Evolutionary conservation across 1,284 basidiomycete genomes (phyloP).

Genomic region (Phlebopus sp.): DNA sequence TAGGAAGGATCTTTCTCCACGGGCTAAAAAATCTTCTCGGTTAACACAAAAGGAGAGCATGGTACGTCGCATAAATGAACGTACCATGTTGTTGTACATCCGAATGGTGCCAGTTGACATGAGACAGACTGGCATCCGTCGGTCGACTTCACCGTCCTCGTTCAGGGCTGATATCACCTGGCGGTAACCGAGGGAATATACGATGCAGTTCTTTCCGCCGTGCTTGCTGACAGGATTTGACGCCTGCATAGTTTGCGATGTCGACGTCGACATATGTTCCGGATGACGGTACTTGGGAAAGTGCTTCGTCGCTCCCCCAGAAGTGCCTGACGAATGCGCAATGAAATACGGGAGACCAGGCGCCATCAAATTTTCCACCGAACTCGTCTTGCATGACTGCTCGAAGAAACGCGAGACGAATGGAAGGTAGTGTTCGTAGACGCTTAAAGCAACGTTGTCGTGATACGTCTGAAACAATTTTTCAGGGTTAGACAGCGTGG

Average conservation of each 20-base stretch:
- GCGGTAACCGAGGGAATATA: slow-evolving; percentile 19
- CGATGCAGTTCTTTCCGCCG: slow-evolving; percentile 19
- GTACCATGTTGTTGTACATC: slow-evolving; percentile 23
- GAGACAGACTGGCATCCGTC: slow-evolving; percentile 17
- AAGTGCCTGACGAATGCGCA: slow-evolving; percentile 21
- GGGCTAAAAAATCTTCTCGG: slow-evolving; percentile 4
- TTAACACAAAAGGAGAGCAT: not conserved
- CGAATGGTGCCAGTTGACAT: slow-evolving; percentile 24
- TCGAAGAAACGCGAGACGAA: slow-evolving; percentile 22
- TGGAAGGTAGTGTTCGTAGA: slow-evolving; percentile 21
- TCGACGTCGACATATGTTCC: slow-evolving; percentile 20
- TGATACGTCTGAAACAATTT: slow-evolving; percentile 15
- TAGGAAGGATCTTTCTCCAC: slow-evolving; percentile 16
- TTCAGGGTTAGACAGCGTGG: slow-evolving; percentile 1
- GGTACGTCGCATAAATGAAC: not conserved
- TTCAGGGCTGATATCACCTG: slow-evolving; percentile 16
- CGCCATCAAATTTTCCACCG: slow-evolving; percentile 24
- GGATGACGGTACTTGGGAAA: slow-evolving; percentile 24
- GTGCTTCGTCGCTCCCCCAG: slow-evolving; percentile 18
- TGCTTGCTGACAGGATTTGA: slow-evolving; percentile 11
- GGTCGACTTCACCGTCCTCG: slow-evolving; percentile 12
- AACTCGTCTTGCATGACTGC: slow-evolving; percentile 15
- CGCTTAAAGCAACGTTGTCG: slow-evolving; percentile 16
- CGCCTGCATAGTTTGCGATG: slow-evolving; percentile 12
- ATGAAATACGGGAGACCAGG: slow-evolving; percentile 23